Evolutionary conservation across 768 basidiomycete species (phyloP), one percentile per base, ranked within the genome.

Genomic region (Piloderma croceum): DNA sequence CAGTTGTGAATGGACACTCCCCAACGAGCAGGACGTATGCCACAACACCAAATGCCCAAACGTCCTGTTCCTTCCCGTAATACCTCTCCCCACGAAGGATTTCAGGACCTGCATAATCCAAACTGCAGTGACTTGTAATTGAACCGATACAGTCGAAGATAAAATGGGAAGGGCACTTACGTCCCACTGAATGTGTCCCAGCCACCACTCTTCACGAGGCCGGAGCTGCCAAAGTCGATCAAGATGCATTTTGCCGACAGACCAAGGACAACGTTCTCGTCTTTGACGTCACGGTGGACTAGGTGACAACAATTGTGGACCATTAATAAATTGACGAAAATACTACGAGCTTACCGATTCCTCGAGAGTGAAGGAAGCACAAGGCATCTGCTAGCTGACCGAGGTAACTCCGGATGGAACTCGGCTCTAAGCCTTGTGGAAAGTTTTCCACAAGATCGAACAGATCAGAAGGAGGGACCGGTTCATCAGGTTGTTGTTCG

Each of bases 281-380:
- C 94, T 64, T 99, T 99, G 61, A 99, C 82, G 55, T 99, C 94
- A 38, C 94, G 87, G 61, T 99, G 94, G 7, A 98, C 87, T 89
- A 48, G 4, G 7, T 49, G 36, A 50, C 31, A 24, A 36, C 35
- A 24, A 44, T 42, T 46, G 46, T 46, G 32, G 35, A 31, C 31
- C 39, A 36, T 35, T 37, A 15, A 38, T 38, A 25, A 7, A 37
- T 31, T 18, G 13, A 29, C 19, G 10, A 33, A 17, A 33, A 25
- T n/a, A 17, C 17, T 19, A 10, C 37, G 46, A 9, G 51, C 79
- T 58, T 54, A 86, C 94, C 89, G 43, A 99, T 96, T 39, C 90
- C 91, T 49, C 83, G 88, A 7, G 79, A 70, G 59, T 99, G 94
- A 29, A 99, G 68, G 67, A 97, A 99, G 43, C 68, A 69, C 43